These are phyloP conservation scores for Globisporangium carolinianum DNA, from an alignment of 352 stramenopile genomes.

Conservation along the genomic window DNA sequence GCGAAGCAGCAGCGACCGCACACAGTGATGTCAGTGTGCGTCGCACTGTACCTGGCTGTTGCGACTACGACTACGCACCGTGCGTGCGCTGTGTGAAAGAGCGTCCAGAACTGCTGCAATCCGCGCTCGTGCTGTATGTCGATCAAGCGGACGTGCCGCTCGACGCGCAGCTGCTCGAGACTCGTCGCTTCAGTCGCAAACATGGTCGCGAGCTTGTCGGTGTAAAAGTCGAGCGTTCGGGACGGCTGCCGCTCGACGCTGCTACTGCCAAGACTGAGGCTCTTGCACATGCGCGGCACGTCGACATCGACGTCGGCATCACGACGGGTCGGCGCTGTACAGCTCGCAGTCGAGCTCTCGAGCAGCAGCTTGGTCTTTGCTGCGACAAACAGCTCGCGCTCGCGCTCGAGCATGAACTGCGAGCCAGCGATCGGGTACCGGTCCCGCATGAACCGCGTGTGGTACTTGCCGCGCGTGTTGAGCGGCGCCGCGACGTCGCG, in stretches of 20 bases:
- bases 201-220: constrained; percentile 26
- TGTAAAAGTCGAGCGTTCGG: constrained; percentile 46
- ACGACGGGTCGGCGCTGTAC: background rate
- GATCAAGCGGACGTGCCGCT: constrained; percentile 29
- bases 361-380: constrained; percentile 72
- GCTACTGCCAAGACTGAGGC: constrained; percentile 5
- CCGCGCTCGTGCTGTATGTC: constrained; percentile 29
- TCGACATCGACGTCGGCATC: background rate
- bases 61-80: constrained; percentile 16
- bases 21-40: background rate
- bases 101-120: constrained; percentile 53
- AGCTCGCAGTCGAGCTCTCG: constrained; percentile 5
- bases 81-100: constrained; percentile 28
- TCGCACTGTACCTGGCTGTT: background rate
- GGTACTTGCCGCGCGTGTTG: constrained; percentile 65
- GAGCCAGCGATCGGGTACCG: constrained; percentile 63
- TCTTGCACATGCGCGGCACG: constrained; percentile 2
- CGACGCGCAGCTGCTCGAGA: constrained; percentile 16
- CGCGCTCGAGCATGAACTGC: constrained; percentile 61
- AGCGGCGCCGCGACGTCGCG: constrained; percentile 24
- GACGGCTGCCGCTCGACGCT: constrained; percentile 11
- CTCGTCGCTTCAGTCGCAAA: constrained; percentile 25
- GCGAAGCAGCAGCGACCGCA: background rate
- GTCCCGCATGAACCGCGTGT: constrained; percentile 58
- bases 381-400: constrained; percentile 42